These are phyloP conservation scores for Acanthamoeba sp. DNA, from an alignment of 208 protist species.

Conservation along the genomic window DNA sequence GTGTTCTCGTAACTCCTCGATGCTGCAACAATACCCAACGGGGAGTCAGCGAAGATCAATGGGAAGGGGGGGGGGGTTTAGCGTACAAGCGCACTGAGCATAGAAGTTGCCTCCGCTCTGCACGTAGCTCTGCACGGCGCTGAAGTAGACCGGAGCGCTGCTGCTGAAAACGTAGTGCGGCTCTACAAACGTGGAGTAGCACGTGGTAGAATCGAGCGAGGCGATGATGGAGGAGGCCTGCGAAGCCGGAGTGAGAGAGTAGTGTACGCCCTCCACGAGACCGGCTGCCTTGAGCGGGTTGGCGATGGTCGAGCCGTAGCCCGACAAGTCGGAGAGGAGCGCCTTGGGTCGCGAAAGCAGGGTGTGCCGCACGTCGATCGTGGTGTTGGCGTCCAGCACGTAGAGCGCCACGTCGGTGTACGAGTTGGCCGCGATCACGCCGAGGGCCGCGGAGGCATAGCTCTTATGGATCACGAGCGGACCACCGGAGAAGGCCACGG, in stretches of 20 bases:
- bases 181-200: neutral
- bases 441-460: neutral
- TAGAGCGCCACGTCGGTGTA: neutral
- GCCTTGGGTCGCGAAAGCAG: neutral
- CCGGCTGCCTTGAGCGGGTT: neutral
- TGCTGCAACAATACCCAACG: neutral
- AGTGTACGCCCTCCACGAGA: neutral
- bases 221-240: neutral
- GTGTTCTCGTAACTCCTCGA: neutral
- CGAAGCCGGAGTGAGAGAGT: neutral
- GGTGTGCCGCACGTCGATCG: slow-evolving; percentile 18
- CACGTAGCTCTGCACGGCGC: neutral
- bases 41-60: no score
- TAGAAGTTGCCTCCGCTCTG: slow-evolving; percentile 1
- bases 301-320: neutral
- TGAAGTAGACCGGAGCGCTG: neutral
- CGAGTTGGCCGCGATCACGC: neutral
- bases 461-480: slow-evolving; percentile 15
- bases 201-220: neutral
- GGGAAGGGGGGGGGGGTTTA: neutral
- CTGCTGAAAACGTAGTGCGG: neutral
- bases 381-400: neutral
- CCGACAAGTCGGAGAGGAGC: slow-evolving; percentile 29
- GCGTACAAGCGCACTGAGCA: neutral
- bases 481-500: neutral